Conservation (phyloP, 148 eudicot species). For the Talinum fruticosum region DNA sequence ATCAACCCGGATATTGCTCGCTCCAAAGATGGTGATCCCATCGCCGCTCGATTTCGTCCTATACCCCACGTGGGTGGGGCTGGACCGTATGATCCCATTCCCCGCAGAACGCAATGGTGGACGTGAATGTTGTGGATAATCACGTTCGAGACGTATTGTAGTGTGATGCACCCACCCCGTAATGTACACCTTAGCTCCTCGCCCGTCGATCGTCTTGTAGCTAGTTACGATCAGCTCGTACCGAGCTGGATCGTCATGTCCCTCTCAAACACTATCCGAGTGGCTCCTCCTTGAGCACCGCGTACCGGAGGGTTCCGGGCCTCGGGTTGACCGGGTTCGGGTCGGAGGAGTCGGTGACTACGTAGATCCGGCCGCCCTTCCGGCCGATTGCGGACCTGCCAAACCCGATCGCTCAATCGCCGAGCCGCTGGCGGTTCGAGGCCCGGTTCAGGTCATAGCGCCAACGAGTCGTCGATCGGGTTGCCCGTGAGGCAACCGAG, state of each 20-base stretch:
- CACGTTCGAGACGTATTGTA: constrained; percentile 50
- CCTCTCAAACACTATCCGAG: constrained; percentile 48
- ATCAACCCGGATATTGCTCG: constrained; percentile 46
- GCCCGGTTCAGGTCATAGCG: constrained; percentile 55
- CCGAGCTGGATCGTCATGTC: constrained; percentile 53
- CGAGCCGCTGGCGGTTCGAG: constrained; percentile 48
- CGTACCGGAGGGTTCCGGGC: constrained; percentile 54
- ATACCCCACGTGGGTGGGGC: constrained; percentile 43
- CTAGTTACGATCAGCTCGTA: constrained; percentile 49
- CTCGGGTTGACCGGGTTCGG: constrained; percentile 46
- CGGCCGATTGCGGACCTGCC: constrained; percentile 50
- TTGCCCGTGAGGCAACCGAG: constrained; percentile 44
- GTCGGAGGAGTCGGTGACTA: constrained; percentile 64
- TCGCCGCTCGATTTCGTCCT: constrained; percentile 49
- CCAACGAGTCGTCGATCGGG: constrained; percentile 75
- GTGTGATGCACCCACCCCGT: constrained; percentile 66
- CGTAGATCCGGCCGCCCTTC: constrained; percentile 54
- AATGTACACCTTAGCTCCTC: constrained; percentile 50
- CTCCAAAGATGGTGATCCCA: constrained; percentile 42
- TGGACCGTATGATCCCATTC: constrained; percentile 37
- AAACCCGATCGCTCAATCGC: constrained; percentile 58
- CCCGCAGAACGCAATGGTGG: constrained; percentile 48
- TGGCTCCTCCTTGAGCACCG: constrained; percentile 49
- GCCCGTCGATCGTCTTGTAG: constrained; percentile 57
- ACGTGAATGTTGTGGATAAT: constrained; percentile 57